Conservation (phyloP, 2,329 filamentous ascomycete genomes). For the Thielaviopsis cerberus region DNA sequence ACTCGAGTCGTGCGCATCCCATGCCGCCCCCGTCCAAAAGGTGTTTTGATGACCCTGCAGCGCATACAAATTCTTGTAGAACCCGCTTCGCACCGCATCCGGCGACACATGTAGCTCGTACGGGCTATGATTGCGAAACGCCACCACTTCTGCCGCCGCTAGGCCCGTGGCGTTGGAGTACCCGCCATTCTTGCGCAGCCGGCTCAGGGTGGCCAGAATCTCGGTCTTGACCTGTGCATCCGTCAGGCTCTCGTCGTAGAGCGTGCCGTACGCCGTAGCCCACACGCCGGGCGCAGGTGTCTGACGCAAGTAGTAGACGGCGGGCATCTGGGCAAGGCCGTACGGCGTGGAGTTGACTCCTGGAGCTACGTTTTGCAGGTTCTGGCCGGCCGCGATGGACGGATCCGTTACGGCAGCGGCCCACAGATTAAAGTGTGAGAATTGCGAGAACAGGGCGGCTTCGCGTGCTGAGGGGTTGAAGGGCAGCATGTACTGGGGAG, state of each 20-base stretch:
- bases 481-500: constrained; percentile 11
- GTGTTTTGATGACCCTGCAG: constrained; percentile 21
- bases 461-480: constrained; percentile 14
- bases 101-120: constrained; percentile 16
- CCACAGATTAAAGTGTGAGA: constrained; percentile 2
- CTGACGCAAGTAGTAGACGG: not conserved
- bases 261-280: constrained; percentile 11
- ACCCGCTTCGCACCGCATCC: constrained; percentile 17
- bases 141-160: constrained; percentile 16
- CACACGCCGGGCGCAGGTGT: not conserved
- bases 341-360: constrained; percentile 10
- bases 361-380: constrained; percentile 1
- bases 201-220: constrained; percentile 8
- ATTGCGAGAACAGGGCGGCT: constrained; percentile 1
- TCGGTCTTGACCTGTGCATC: constrained; percentile 12
- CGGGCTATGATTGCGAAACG: constrained; percentile 18
- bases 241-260: constrained; percentile 6
- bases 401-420: not conserved
- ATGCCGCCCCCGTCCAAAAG: constrained; percentile 21
- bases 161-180: not conserved
- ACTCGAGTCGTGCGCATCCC: constrained; percentile 12
- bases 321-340: constrained; percentile 1
- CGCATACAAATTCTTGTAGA: constrained; percentile 19
- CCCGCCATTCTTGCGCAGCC: constrained; percentile 7
- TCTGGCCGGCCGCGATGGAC: not conserved